phyloP scores from a whole-genome alignment of 23 red algal species.

The Gracilaria gracilis region DNA sequence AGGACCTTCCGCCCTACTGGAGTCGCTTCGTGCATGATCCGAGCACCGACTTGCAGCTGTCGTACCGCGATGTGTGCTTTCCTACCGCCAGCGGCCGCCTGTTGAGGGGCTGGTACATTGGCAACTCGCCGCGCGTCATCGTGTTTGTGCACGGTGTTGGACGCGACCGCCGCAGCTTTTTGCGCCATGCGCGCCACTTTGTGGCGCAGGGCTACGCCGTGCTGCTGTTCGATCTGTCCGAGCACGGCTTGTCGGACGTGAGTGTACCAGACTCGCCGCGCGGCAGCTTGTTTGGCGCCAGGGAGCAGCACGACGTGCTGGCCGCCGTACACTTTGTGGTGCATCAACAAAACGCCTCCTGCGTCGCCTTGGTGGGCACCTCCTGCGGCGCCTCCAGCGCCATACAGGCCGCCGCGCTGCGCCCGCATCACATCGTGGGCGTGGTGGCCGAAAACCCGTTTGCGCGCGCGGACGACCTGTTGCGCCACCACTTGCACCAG shows the following conservation, averaged over 20 bases:
- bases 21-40: conserved; percentile 83
- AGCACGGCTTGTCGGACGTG: conserved; percentile 42
- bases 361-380: conserved; percentile 86
- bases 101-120: conserved; percentile 82
- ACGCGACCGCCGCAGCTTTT: conserved; percentile 63
- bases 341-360: conserved; percentile 1
- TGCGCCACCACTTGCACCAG: conserved; percentile 78
- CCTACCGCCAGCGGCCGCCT: neutral
- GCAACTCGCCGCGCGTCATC: conserved; percentile 36
- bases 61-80: conserved; percentile 65
- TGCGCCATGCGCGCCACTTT: conserved; percentile 44
- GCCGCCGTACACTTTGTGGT: conserved; percentile 72
- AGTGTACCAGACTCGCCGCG: conserved; percentile 18
- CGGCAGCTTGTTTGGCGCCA: conserved; percentile 83
- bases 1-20: conserved; percentile 89
- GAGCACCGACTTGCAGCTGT: conserved; percentile 55
- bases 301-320: conserved; percentile 90
- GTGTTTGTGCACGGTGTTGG: conserved; percentile 69
- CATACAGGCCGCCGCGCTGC: conserved; percentile 79
- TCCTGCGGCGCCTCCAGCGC: conserved; percentile 88
- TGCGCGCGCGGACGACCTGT: conserved; percentile 76
- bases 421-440: conserved; percentile 33
- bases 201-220: neutral
- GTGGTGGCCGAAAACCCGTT: conserved; percentile 97
- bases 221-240: conserved; percentile 65